Base-by-base conservation (phyloP, 116 monocot species). In the Cymodocea nodosa region DNA sequence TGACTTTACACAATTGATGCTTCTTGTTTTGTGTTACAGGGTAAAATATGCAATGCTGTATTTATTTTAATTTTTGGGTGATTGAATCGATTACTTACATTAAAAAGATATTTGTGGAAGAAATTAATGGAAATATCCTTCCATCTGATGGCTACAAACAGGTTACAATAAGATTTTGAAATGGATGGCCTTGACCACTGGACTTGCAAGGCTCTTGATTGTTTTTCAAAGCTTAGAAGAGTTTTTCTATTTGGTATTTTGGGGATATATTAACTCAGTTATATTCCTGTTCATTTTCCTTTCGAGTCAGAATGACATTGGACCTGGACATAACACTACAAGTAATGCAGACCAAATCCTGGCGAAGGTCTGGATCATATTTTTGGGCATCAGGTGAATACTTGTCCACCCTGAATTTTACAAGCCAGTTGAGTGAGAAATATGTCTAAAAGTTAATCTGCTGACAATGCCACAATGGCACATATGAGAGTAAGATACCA, bases 101-200 rank as follows among this genome's bases (percentile, higher is more conserved):
- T n/a, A 22, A 1, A 1, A 58, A 58, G 58, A 58, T 58, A 9
- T 62, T 62, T 18, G 19, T n/a, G 39, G 37, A 39, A 39, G 18
- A 39, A 39, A n/a, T 62, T 62, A 16, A 62, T 15, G n/a, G 36
- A 39, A 62, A 62, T 19, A n/a, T 36, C 17, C 62, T 36, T 19
- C 39, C 12, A 62, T 62, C 19, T 62, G 18, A 62, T 62, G 62
- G 39, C 39, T 62, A 62, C 19, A 37, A 62, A 62, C 62, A 62
- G 37, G 62, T 62, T 36, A 39, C 62, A 9, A 39, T n/a, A 62
- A 10, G 44, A 7, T 44, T 44, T 44, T 44, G 12, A 44, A 44
- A 44, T 44, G 44, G 44, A 44, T 44, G 44, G 9, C 44, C 44
- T 44, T 10, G 44, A 44, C 44, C 44, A 10, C 7, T 44, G 44